These are phyloP conservation scores for Apium graveolens DNA, from an alignment of 129 eudicot genomes.

Conservation along the genomic window DNA sequence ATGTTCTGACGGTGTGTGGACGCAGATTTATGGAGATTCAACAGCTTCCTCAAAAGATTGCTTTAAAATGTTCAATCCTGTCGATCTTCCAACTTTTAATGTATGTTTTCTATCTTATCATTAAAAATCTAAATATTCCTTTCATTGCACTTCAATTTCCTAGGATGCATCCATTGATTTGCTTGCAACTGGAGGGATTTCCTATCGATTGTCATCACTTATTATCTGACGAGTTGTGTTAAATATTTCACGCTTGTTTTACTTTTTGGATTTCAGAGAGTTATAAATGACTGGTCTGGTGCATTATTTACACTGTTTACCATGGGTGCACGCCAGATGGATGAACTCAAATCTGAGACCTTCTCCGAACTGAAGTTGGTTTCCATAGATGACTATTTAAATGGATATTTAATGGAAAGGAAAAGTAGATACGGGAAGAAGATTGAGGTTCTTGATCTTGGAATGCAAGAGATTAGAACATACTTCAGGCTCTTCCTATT, in stretches of 20 bases:
- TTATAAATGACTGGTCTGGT: slow-evolving; percentile 79
- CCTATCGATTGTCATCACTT: not conserved
- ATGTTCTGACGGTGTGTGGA: slow-evolving; percentile 9
- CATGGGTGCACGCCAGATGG: slow-evolving; percentile 62
- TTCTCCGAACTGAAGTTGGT: slow-evolving; percentile 44
- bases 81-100: slow-evolving; percentile 66
- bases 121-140: not conserved
- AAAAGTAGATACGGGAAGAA: slow-evolving; percentile 76
- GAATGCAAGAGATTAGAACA: slow-evolving; percentile 81
- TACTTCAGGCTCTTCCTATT: slow-evolving; percentile 87
- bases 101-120: slow-evolving; percentile 25
- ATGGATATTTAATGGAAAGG: slow-evolving; percentile 76
- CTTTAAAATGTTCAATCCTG: slow-evolving; percentile 92
- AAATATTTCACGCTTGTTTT: not conserved
- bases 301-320: slow-evolving; percentile 71
- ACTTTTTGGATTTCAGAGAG: slow-evolving; percentile 42
- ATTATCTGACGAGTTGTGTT: not conserved
- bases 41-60: slow-evolving; percentile 81
- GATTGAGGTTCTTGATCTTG: slow-evolving; percentile 84
- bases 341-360: slow-evolving; percentile 30
- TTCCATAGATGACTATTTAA: slow-evolving; percentile 83
- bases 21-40: slow-evolving; percentile 81
- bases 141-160: not conserved
- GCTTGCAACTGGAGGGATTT: not conserved
- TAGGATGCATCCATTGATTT: not conserved